Conservation (phyloP, 225 moss, liverwort and hornwort genomes). For the Ulota crispa region DNA sequence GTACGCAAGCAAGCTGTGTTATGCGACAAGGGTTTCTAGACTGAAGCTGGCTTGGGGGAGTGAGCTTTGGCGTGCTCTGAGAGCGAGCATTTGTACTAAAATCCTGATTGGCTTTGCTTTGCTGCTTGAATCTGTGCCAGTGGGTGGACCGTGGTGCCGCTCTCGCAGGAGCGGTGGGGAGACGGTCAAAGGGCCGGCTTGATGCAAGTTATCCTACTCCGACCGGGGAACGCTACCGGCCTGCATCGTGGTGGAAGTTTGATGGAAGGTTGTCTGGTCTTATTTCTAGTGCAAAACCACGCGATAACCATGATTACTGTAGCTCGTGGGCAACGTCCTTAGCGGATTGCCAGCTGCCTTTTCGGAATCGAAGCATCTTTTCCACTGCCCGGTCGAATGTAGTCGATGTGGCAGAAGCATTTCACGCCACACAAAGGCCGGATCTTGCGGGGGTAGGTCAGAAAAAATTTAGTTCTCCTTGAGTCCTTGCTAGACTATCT, state of each 20-base stretch:
- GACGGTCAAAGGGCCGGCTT: slow-evolving; percentile 6
- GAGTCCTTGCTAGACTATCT: too few species aligned
- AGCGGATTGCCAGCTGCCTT: neutral
- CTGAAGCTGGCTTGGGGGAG: neutral
- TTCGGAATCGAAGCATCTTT: neutral
- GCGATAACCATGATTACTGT: neutral
- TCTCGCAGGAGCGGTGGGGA: slow-evolving; percentile 11
- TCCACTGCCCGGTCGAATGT: neutral
- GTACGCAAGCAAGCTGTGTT: neutral
- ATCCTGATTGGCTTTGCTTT: too few species aligned
- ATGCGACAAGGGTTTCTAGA: neutral
- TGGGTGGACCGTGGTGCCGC: neutral
- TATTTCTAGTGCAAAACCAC: neutral
- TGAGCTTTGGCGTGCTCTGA: neutral
- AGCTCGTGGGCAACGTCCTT: neutral
- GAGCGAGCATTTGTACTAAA: neutral
- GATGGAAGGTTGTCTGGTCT: neutral
- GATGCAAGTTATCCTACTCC: neutral
- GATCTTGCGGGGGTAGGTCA: neutral
- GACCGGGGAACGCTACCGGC: neutral
- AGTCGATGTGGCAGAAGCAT: neutral
- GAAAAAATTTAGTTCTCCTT: neutral
- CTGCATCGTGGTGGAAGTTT: neutral
- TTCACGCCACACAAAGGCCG: too few species aligned
- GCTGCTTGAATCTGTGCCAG: neutral